Base-by-base conservation (phyloP, 1,284 basidiomycete species). In the Leccinum angustisporum region DNA sequence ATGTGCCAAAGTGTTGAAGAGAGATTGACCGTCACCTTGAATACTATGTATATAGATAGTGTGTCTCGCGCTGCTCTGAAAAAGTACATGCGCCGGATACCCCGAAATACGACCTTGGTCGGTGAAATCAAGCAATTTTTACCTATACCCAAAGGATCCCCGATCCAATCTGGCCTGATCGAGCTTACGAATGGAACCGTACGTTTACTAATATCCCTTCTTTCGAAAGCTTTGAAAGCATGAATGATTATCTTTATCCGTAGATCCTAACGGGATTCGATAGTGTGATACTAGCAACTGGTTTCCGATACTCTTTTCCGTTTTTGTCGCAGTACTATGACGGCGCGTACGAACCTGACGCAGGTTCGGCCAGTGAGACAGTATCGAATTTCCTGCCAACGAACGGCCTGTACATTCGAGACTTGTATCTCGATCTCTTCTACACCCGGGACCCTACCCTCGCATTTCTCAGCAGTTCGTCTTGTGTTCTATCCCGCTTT, bases 241-340 rank as follows among this genome's bases (percentile, higher is more conserved):
- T 0, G 5, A 31, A 16, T 0, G 13, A 36, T 8, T 9, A 10
- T 51, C 13, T 6, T 5, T 3, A n/a, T 16, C 9, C 30, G 4
- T 18, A 66, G 66, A 58, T 68, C 18, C 13, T 67, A 33, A 61
- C 64, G 0, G 66, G 60, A 31, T 54, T 67, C 13, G 65, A 68
- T 36, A 52, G 53, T 1, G 40, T 66, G 4, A 60, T 68, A 34
- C 9, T 63, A 2, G 36, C 61, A 4, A 68, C 66, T 10, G 64
- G 61, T 0, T 66, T 52, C 43, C 53, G 66, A 27, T 60, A 54
- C n/a, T 61, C 65, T 18, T 63, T 58, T 21, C 61, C 66, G 18
- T 67, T 67, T 59, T 51, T 68, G 30, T 33, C 64, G 8, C 66
- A 66, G 33, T 65, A 65, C 27, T 66, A 61, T 33, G 66, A 67